phyloP scores from a whole-genome alignment of 768 basidiomycete genomes.

The Porphyrellus cyaneotinctus region DNA sequence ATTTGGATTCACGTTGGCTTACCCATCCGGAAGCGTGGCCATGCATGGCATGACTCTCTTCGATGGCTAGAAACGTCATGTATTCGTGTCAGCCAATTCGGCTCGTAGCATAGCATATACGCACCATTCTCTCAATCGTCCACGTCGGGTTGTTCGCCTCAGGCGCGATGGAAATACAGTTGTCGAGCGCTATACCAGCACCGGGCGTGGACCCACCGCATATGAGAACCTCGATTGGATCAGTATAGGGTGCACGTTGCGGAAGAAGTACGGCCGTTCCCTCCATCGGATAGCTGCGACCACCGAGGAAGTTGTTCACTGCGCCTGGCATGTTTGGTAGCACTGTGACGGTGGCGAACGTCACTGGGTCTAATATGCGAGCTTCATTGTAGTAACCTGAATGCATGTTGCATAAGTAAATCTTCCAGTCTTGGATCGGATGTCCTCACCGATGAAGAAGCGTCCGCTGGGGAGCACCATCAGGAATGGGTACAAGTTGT shows the following conservation, averaged over 20 bases:
- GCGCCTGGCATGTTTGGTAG: conserved; percentile 74
- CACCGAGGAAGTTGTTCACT: conserved; percentile 67
- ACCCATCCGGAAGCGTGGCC: conserved; percentile 53
- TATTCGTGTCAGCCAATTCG: not conserved
- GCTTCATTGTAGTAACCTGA: conserved; percentile 80
- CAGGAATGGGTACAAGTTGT: conserved; percentile 78
- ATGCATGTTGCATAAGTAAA: not conserved
- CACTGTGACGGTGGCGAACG: conserved; percentile 53
- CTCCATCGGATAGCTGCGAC: conserved; percentile 76
- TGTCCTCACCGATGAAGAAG: conserved; percentile 62
- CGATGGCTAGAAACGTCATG: conserved; percentile 62
- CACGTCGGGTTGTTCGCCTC: conserved; percentile 60
- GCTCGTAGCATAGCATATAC: conserved; percentile 15
- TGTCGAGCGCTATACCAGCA: conserved; percentile 51
- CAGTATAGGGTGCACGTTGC: conserved; percentile 67
- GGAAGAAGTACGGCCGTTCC: conserved; percentile 70
- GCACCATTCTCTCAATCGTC: conserved; percentile 76
- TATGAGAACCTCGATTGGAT: conserved; percentile 61
- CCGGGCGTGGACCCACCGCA: conserved; percentile 73
- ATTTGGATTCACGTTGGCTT: not conserved
- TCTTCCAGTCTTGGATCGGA: not conserved
- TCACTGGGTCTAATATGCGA: conserved; percentile 63
- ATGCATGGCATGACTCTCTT: conserved; percentile 76
- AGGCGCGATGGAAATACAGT: conserved; percentile 67
- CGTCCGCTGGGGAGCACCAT: conserved; percentile 64